phyloP scores from a whole-genome alignment of 129 eudicot species.

The Ambrosia trifida region DNA sequence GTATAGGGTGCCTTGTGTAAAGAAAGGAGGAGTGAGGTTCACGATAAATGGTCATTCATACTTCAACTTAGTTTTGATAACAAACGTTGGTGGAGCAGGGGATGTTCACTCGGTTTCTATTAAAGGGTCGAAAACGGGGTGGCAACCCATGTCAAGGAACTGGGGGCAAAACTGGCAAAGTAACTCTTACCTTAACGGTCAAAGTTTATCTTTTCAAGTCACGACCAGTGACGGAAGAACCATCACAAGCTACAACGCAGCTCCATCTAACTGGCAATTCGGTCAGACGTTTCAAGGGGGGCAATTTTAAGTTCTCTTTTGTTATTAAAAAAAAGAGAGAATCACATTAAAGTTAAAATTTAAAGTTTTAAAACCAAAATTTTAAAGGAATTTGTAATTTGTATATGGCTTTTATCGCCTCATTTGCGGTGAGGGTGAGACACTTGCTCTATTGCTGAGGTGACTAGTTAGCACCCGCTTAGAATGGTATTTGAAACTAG shows the following conservation, averaged over 20 bases:
- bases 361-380: background rate
- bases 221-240: constrained; percentile 83
- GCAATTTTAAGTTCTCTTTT: constrained; percentile 43
- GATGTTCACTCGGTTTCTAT: constrained; percentile 72
- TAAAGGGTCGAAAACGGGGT: constrained; percentile 66
- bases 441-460: constrained; percentile 63
- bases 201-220: constrained; percentile 66
- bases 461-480: constrained; percentile 76
- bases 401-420: constrained; percentile 27
- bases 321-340: background rate
- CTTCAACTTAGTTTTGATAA: constrained; percentile 75
- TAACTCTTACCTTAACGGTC: constrained; percentile 72
- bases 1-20: constrained; percentile 67
- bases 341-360: constrained; percentile 9
- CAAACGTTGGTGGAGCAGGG: constrained; percentile 84
- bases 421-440: constrained; percentile 22
- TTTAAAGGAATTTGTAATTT: constrained; percentile 9
- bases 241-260: constrained; percentile 60
- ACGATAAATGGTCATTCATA: constrained; percentile 81
- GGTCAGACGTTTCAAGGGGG: constrained; percentile 75
- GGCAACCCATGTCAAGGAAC: constrained; percentile 83
- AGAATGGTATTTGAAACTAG: constrained; percentile 26
- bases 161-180: constrained; percentile 98
- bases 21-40: constrained; percentile 83
- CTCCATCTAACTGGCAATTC: constrained; percentile 70